Base-by-base conservation (phyloP, 2,329 filamentous ascomycete genomes). In the Ceratocystis destructans region DNA sequence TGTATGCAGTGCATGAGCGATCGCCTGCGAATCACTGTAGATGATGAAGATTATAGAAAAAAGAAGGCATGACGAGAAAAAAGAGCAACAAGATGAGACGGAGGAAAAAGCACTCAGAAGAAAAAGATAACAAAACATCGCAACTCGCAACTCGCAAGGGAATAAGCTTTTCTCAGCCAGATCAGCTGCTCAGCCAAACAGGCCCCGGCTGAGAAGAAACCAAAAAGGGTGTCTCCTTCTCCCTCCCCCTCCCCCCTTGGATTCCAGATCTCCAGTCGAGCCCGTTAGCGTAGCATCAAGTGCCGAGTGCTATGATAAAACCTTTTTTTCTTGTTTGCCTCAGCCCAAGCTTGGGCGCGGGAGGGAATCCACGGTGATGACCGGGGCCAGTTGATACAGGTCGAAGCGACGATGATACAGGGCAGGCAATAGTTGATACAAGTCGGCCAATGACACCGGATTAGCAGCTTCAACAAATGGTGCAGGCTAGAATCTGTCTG, bases 61-160 rank as follows among this genome's bases (percentile, higher is more conserved):
- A 46, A 50, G 41, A 46, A 62, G 37, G 62, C 22, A 53, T 61
- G 59, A 64, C 57, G 22, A 10, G 33, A 41, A 64, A 62, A 61
- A 66, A 63, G 59, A 59, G 33, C 61, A 66, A 67, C 41, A 55
- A 68, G 37, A 37, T 66, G 57, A 64, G 41, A 61, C 50, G 22
- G 44, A 53, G 62, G 53, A 65, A 61, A 61, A 65, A 61, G 64
- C 45, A 53, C 48, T 44, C 65, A 62, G 66, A 65, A 62, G 67
- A 67, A 61, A 17, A 53, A 25, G 25, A 59, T 17, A 22, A 50
- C 20, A 61, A 64, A 22, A 48, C 37, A 10, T 41, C 37, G 37
- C 37, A 41, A 41, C 37, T 41, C 37, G 5, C 37, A 41, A 41
- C 37, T 41, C 37, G 5, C 37, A 41, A 41, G 37, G 37, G 37